phyloP scores from a whole-genome alignment of 495 filamentous ascomycete species.

The Penicillium fimorum region DNA sequence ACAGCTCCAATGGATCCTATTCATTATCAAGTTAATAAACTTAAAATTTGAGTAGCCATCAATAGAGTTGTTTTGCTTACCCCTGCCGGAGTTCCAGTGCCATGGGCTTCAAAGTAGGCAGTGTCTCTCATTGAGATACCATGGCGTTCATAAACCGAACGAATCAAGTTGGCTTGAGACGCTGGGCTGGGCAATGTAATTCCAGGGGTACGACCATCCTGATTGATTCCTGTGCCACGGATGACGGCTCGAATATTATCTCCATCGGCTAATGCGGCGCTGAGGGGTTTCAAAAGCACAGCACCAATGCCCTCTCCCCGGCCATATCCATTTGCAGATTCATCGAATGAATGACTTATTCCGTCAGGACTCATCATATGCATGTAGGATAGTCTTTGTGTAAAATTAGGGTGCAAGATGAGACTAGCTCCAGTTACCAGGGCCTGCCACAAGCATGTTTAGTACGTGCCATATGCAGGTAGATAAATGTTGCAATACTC shows the following conservation, averaged over 20 bases:
- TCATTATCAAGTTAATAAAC: not conserved
- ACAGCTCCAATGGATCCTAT: constrained; percentile 54
- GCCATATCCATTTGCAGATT: constrained; percentile 34
- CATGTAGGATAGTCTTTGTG: constrained; percentile 26
- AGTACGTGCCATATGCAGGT: not conserved
- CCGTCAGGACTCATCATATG: constrained; percentile 32
- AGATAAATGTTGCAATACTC: not conserved
- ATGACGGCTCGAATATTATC: constrained; percentile 47
- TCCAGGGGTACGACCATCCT: constrained; percentile 40
- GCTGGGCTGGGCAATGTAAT: constrained; percentile 56
- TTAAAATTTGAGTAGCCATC: accelerated
- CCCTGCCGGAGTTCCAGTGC: constrained; percentile 54
- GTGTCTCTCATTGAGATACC: constrained; percentile 41
- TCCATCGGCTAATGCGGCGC: constrained; percentile 35
- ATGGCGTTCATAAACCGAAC: constrained; percentile 47
- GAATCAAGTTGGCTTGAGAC: constrained; percentile 54
- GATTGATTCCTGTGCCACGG: constrained; percentile 30
- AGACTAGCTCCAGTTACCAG: constrained; percentile 29
- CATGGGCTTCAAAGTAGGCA: constrained; percentile 42
- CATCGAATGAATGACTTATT: constrained; percentile 32
- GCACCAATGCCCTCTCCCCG: constrained; percentile 43
- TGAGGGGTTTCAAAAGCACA: constrained; percentile 37
- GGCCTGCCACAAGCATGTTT: constrained; percentile 15
- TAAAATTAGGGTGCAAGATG: constrained; percentile 27
- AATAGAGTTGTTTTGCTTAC: constrained; percentile 23